phyloP scores from a whole-genome alignment of 2,329 filamentous ascomycete genomes.

The Didymosphaeria variabile region DNA sequence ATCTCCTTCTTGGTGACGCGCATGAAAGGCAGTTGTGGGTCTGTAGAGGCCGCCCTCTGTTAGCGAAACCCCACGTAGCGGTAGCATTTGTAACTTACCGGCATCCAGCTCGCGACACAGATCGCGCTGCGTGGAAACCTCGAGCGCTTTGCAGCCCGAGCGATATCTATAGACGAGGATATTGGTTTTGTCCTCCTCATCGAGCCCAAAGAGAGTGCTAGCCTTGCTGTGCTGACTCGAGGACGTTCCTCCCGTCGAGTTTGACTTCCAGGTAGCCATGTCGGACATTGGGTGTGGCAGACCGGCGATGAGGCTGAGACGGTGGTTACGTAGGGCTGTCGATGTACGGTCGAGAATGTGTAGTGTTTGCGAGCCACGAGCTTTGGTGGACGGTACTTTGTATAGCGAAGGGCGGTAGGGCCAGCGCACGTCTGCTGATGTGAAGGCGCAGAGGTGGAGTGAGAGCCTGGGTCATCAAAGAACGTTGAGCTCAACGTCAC shows the following conservation, averaged over 20 bases:
- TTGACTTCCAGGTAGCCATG: conserved; percentile 55
- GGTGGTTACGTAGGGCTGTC: conserved; percentile 29
- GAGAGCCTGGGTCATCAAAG: conserved; percentile 23
- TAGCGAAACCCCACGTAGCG: conserved; percentile 23
- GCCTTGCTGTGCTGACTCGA: conserved; percentile 50
- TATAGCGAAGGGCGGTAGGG: conserved; percentile 33
- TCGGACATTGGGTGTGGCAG: conserved; percentile 30
- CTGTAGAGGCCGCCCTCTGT: conserved; percentile 38
- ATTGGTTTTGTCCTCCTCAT: conserved; percentile 53
- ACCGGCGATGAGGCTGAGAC: conserved; percentile 40
- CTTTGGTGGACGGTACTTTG: conserved; percentile 35
- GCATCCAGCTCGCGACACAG: conserved; percentile 52
- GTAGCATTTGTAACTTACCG: conserved; percentile 37
- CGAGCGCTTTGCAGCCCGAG: conserved; percentile 48
- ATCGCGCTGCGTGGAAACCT: conserved; percentile 55
- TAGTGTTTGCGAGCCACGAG: conserved; percentile 31
- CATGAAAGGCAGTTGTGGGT: conserved; percentile 51
- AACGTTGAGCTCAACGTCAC: conserved; percentile 18
- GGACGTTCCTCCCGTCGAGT: conserved; percentile 50
- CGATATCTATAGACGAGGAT: conserved; percentile 59
- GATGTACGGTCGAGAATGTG: conserved; percentile 24
- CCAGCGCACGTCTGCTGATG: conserved; percentile 41
- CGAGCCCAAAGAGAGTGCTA: conserved; percentile 55
- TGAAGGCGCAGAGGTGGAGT: conserved; percentile 25
- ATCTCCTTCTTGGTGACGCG: conserved; percentile 59